A percentile compares a stretch with the other conserved stretches of the same genome.
Evolutionary conservation across 164 flowering plant genomes (phyloP).

Genomic region (Vitis riparia): DNA sequence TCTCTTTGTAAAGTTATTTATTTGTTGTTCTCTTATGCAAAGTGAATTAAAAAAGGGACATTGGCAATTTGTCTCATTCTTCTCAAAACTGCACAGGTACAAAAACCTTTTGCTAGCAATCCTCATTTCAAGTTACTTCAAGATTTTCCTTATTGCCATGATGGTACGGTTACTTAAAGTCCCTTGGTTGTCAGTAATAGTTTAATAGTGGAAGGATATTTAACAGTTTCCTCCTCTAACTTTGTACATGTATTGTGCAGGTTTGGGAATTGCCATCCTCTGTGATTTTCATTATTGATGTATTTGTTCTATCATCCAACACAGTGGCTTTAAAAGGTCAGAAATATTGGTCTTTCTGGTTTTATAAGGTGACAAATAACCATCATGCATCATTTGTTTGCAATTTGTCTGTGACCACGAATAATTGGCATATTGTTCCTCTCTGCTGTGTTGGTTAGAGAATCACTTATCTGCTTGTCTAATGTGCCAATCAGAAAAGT

Average conservation of each 20-base stretch:
- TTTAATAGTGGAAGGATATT: too few relatives aligned
- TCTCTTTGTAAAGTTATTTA: too few relatives aligned
- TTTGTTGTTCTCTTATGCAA: too few relatives aligned
- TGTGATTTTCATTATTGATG: conserved; percentile 61
- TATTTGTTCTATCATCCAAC: conserved; percentile 77
- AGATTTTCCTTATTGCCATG: conserved; percentile 68
- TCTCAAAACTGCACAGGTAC: conserved; percentile 34
- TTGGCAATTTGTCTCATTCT: background rate
- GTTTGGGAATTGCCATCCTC: conserved; percentile 88
- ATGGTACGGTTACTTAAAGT: conserved; percentile 44
- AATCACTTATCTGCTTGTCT: too few relatives aligned
- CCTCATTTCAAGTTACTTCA: conserved; percentile 79
- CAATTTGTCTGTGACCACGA: too few relatives aligned
- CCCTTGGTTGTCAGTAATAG: too few relatives aligned
- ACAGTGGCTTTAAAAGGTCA: conserved; percentile 73
- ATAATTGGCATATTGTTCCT: too few relatives aligned
- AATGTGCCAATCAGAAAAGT: too few relatives aligned
- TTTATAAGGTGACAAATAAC: background rate
- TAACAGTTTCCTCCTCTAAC: background rate
- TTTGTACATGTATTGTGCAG: conserved; percentile 30
- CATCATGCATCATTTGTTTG: background rate
- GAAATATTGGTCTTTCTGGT: conserved; percentile 3
- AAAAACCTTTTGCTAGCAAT: conserved; percentile 55
- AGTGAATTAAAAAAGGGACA: background rate
- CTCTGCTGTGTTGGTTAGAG: too few relatives aligned